Percentiles rank a stretch among this genome's conserved stretches.
These are phyloP conservation scores for Potentilla sterilis DNA, from an alignment of 306 rosid species.

Conservation along the genomic window DNA sequence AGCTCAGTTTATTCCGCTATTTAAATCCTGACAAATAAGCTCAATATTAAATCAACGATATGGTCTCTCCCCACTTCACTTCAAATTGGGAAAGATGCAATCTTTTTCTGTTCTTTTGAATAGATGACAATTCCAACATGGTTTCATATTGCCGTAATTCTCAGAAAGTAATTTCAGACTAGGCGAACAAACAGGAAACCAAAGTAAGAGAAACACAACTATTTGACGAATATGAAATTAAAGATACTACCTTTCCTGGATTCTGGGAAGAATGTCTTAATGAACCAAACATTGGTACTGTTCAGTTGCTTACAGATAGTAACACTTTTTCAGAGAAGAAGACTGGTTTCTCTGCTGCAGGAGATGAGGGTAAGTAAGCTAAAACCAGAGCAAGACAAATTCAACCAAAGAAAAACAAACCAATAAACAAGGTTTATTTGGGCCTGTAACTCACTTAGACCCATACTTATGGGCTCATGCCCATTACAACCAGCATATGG, in stretches of 20 bases:
- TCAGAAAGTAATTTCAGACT: not conserved
- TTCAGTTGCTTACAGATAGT: not conserved
- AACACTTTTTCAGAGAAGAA: not conserved
- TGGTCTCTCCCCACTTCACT: not conserved
- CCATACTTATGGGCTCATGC: not conserved
- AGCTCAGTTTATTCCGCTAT: not conserved
- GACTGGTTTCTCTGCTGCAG: not conserved
- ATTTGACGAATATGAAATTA: not conserved
- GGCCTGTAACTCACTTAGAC: not conserved
- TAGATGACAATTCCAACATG: slow-evolving; percentile 5
- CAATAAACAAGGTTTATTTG: too few species aligned
- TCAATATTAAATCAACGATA: not conserved
- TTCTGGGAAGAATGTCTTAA: slow-evolving; percentile 31
- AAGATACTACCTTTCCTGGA: slow-evolving; percentile 41
- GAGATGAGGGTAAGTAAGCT: not conserved
- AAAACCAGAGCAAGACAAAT: not conserved
- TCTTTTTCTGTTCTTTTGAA: not conserved
- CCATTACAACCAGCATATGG: not conserved
- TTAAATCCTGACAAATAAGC: not conserved
- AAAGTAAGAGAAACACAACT: not conserved
- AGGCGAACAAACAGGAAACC: not conserved
- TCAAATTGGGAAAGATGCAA: not conserved
- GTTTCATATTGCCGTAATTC: not conserved
- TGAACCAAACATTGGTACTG: slow-evolving; percentile 41
- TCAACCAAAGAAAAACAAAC: too few species aligned